phyloP scores from a whole-genome alignment of 2,329 filamentous ascomycete species.

The Cladosporium halotolerans region DNA sequence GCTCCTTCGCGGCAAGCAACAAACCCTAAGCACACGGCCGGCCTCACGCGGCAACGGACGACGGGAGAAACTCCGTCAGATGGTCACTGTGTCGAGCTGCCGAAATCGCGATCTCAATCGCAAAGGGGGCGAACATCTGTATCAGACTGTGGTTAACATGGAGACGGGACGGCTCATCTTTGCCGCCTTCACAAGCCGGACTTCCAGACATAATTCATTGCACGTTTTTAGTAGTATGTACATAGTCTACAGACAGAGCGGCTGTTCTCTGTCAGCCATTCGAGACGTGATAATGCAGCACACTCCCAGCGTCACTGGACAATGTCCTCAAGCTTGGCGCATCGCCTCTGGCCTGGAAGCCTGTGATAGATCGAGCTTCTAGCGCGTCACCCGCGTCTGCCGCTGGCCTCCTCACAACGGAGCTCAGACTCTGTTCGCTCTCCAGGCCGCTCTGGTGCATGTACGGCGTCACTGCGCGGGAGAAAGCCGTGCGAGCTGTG shows the following conservation, averaged over 20 bases:
- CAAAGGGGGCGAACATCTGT: too few relatives aligned
- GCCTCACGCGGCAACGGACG: too few relatives aligned
- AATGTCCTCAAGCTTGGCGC: slow-evolving; percentile 3
- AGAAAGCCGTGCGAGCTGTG: slow-evolving; percentile 22
- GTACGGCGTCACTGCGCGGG: slow-evolving; percentile 19
- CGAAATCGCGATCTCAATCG: too few relatives aligned
- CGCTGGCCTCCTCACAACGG: slow-evolving; percentile 16
- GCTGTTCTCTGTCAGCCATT: not conserved
- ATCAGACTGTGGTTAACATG: too few relatives aligned
- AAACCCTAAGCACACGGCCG: too few relatives aligned
- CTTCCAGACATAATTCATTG: too few relatives aligned
- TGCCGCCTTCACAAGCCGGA: too few relatives aligned
- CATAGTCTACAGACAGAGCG: not conserved
- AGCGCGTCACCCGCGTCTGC: not conserved
- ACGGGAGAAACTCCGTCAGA: too few relatives aligned
- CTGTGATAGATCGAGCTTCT: not conserved
- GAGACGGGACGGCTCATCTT: too few relatives aligned
- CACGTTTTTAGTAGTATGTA: not conserved
- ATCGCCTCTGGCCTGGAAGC: not conserved
- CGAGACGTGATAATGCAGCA: slow-evolving; percentile 1
- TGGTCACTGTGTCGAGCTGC: too few relatives aligned
- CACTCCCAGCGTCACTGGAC: slow-evolving; percentile 7
- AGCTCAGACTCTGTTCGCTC: slow-evolving; percentile 24
- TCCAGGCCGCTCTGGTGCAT: slow-evolving; percentile 13
- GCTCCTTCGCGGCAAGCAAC: too few relatives aligned